Conservation (phyloP, 2,329 filamentous ascomycete genomes). For the Cordyceps cicadae region DNA sequence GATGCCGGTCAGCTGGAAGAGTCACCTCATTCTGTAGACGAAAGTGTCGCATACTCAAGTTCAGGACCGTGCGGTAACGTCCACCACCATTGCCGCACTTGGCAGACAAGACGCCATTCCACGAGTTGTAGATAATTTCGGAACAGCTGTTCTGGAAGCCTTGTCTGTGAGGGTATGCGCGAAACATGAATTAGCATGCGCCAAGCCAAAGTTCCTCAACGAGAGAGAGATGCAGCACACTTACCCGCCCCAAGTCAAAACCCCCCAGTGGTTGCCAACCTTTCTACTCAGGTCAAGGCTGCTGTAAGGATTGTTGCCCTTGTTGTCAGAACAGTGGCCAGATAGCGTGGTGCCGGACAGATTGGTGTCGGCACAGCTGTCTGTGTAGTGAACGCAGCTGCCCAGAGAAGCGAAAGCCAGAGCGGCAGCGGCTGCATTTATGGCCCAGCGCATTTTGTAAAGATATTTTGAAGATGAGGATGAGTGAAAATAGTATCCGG, state of each 20-base stretch:
- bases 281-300: neutral
- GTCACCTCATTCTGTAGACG: too few species aligned
- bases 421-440: neutral
- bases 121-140: slow-evolving; percentile 3
- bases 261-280: slow-evolving; percentile 3
- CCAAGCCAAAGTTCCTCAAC: too few species aligned
- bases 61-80: neutral
- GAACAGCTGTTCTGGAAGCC: neutral
- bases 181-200: neutral
- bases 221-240: neutral
- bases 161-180: neutral
- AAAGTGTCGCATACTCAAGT: neutral
- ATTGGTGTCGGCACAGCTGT: slow-evolving; percentile 1
- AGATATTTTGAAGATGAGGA: neutral
- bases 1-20: neutral
- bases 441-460: neutral
- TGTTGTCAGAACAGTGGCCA: slow-evolving; percentile 7
- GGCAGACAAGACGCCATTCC: slow-evolving; percentile 7
- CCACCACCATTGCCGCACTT: neutral
- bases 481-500: neutral
- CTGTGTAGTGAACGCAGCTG: slow-evolving; percentile 7
- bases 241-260: slow-evolving; percentile 7
- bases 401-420: slow-evolving; percentile 3
- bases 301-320: neutral
- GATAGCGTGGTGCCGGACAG: slow-evolving; percentile 1